Percentiles rank a stretch among this genome's conserved stretches.
Conservation (phyloP, 1,139 yeast genomes). For the Taphrina communis region DNA sequence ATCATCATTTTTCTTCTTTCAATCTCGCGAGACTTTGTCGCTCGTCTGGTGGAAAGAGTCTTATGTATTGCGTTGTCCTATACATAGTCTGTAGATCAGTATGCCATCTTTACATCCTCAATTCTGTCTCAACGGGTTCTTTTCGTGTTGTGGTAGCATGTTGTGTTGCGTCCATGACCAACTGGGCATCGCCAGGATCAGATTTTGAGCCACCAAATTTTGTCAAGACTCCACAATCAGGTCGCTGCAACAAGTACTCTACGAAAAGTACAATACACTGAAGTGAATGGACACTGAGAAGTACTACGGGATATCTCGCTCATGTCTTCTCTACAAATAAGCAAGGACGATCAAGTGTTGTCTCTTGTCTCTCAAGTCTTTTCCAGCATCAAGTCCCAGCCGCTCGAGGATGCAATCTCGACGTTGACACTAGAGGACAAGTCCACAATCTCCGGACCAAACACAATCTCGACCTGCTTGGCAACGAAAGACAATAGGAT, state of each 20-base stretch:
- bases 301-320: background rate
- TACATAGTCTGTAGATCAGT: background rate
- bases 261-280: background rate
- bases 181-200: background rate
- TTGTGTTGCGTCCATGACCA: too few relatives aligned
- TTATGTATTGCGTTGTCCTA: background rate
- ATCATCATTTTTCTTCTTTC: conserved; percentile 1
- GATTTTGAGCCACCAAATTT: conserved; percentile 7
- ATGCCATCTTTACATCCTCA: background rate
- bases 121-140: too few relatives aligned
- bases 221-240: conserved; percentile 7
- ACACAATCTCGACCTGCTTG: conserved; percentile 41
- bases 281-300: background rate
- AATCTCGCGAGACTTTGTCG: conserved; percentile 9
- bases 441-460: conserved; percentile 43
- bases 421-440: conserved; percentile 30
- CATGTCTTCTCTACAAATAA: conserved; percentile 15
- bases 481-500: conserved; percentile 24
- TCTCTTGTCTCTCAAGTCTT: conserved; percentile 21
- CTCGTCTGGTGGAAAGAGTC: conserved; percentile 1
- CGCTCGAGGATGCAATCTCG: conserved; percentile 27
- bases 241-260: background rate
- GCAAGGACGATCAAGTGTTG: conserved; percentile 11
- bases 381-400: background rate
- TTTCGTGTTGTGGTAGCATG: too few relatives aligned